Evolutionary conservation across 108 stramenopile species (phyloP), one percentile per base, ranked within the genome.

Genomic region (Cyclotella distinguenda): DNA sequence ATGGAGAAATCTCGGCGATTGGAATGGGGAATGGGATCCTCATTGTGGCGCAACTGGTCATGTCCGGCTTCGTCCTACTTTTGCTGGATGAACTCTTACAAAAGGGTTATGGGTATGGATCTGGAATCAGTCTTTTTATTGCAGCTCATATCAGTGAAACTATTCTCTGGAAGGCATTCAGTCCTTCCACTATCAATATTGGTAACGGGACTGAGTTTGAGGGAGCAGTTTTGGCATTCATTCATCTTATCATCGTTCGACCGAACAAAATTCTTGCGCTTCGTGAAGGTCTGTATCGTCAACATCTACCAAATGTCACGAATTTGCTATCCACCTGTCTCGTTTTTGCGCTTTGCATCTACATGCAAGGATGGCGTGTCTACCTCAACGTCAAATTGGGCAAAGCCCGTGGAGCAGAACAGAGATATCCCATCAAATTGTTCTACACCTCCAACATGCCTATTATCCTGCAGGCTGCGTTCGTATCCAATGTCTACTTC

Each of bases 381-480:
- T 93, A 97, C 63, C 86, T 99, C 53, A 96, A 96, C 21, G 92
- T 97, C 67, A 97, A 97, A 84, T 84, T 91, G 77, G 93, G 94
- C 63, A 95, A 95, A 77, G 88, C 93, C 70, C 91, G 97, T 35
- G 97, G 98, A 62, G 87, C 95, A 63, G 84, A 91, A 79, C 86
- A 87, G 70, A 90, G 77, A 69, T 96, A 93, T 76, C 94, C 94
- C 72, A 93, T 95, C 90, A 95, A 95, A 94, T 87, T 99, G 25
- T 98, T 99, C 81, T 99, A 99, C 95, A 99, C 99, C 19, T 97
- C 97, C 74, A 99, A 99, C 91, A 99, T 99, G 97, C 98, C 98
- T 73, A 98, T 99, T 79, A 97, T 99, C 72, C 87, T 99, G 27
- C 97, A 98, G 78, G 96, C 98, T 12, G 98, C 98, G 6, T 84